Conservation (phyloP, 768 basidiomycete species). For the Roridomyces roridus region DNA sequence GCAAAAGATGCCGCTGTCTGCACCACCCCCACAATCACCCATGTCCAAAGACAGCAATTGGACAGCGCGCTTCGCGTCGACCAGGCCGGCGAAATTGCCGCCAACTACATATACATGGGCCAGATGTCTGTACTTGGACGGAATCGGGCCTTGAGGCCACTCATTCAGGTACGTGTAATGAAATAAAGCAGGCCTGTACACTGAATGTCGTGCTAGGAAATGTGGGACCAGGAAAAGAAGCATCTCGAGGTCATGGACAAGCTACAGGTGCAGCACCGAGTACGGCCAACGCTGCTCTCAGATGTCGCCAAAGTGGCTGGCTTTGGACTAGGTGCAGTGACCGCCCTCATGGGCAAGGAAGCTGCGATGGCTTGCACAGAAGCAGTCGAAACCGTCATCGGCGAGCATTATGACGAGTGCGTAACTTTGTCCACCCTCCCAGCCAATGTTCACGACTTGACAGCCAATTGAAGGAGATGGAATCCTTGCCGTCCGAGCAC, state of each 20-base stretch:
- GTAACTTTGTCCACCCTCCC: background rate
- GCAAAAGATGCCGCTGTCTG: slow-evolving; percentile 46
- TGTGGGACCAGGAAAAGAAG: slow-evolving; percentile 97
- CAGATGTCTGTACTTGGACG: slow-evolving; percentile 77
- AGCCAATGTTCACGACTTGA: slow-evolving; percentile 6
- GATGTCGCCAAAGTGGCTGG: slow-evolving; percentile 89
- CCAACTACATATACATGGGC: slow-evolving; percentile 94
- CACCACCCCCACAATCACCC: slow-evolving; percentile 64
- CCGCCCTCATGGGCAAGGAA: slow-evolving; percentile 88
- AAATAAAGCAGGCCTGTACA: background rate
- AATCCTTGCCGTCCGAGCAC: slow-evolving; percentile 66
- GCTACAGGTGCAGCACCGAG: slow-evolving; percentile 80
- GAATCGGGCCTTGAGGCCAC: slow-evolving; percentile 57
- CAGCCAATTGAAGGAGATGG: slow-evolving; percentile 85
- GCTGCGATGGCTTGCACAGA: slow-evolving; percentile 99
- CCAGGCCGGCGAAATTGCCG: slow-evolving; percentile 94
- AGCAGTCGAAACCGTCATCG: slow-evolving; percentile 96
- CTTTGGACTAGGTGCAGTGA: slow-evolving; percentile 83
- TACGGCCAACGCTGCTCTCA: slow-evolving; percentile 84
- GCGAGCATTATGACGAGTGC: slow-evolving; percentile 98
- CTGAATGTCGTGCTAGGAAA: slow-evolving; percentile 62
- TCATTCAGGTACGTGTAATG: slow-evolving; percentile 72
- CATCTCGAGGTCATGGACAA: slow-evolving; percentile 88
- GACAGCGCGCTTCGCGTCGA: slow-evolving; percentile 86
- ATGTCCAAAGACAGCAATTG: slow-evolving; percentile 54